These are phyloP conservation scores for Arctium minus DNA, from an alignment of 129 eudicot species.

Conservation along the genomic window DNA sequence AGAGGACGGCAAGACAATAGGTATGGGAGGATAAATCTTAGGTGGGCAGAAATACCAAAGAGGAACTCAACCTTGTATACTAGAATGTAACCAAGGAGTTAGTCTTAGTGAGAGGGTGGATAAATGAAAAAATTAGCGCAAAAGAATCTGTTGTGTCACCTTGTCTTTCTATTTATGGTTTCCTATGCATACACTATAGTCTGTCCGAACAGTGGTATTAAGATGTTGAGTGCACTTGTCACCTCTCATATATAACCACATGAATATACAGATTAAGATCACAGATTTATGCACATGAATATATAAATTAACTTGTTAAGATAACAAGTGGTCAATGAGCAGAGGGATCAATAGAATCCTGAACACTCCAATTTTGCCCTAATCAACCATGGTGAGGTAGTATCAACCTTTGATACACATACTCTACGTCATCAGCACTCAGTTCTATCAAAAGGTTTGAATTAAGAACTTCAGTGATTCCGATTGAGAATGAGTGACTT, in stretches of 20 bases:
- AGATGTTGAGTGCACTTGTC: background rate
- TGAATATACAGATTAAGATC: background rate
- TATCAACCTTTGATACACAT: slow-evolving; percentile 78
- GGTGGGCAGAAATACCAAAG: background rate
- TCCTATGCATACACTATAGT: background rate
- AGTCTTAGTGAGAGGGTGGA: background rate
- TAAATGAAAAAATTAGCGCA: background rate
- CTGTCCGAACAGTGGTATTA: background rate
- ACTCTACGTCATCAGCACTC: slow-evolving; percentile 83
- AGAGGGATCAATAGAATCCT: background rate
- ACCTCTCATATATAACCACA: background rate
- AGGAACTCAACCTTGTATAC: background rate
- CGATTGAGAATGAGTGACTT: slow-evolving; percentile 76
- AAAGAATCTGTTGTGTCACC: background rate
- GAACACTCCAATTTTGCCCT: background rate
- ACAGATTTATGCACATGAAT: background rate
- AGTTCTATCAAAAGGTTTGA: slow-evolving; percentile 80
- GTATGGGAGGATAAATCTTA: background rate
- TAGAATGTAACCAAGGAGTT: background rate
- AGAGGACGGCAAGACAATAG: no score
- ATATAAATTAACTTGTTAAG: background rate
- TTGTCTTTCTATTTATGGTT: background rate
- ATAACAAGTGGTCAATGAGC: background rate
- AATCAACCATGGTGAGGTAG: background rate
- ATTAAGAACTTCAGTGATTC: slow-evolving; percentile 75